phyloP scores from a whole-genome alignment of 2,329 filamentous ascomycete genomes.

The Fonsecaea multimorphosa region DNA sequence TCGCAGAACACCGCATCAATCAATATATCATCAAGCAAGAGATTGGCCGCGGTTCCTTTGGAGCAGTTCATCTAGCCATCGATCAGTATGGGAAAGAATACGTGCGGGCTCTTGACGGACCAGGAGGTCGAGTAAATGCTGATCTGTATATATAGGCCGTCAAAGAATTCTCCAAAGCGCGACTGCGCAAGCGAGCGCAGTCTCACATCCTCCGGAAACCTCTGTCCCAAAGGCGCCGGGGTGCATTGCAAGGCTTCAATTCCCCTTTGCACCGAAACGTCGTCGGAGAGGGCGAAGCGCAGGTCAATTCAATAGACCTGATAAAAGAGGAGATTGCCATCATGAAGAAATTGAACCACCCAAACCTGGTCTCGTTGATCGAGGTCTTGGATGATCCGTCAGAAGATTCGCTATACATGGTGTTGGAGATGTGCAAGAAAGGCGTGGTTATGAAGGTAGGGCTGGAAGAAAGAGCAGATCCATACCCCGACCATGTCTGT shows the following conservation, averaged over 20 bases:
- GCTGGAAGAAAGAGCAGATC: conserved; percentile 78
- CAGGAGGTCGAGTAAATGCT: conserved; percentile 2
- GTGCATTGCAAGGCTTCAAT: conserved; percentile 62
- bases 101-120: conserved; percentile 62
- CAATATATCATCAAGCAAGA: conserved; percentile 94
- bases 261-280: conserved; percentile 68
- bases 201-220: conserved; percentile 80
- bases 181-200: conserved; percentile 85
- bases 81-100: conserved; percentile 94
- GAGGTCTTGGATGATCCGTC: conserved; percentile 95
- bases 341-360: conserved; percentile 98
- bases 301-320: conserved; percentile 73
- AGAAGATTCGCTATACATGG: conserved; percentile 97
- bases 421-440: conserved; percentile 98
- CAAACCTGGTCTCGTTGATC: conserved; percentile 88
- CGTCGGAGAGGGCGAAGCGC: conserved; percentile 53
- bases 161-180: conserved; percentile 92
- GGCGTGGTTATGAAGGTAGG: conserved; percentile 96
- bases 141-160: conserved; percentile 68
- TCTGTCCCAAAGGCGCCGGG: conserved; percentile 58
- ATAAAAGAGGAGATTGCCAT: conserved; percentile 97
- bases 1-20: conserved; percentile 84
- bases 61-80: conserved; percentile 84
- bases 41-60: conserved; percentile 96
- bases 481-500: conserved; percentile 81